Evolutionary conservation across 441 rosid genomes (phyloP), one percentile per base, ranked within the genome.

Genomic region (Gossypium schwendimanii): DNA sequence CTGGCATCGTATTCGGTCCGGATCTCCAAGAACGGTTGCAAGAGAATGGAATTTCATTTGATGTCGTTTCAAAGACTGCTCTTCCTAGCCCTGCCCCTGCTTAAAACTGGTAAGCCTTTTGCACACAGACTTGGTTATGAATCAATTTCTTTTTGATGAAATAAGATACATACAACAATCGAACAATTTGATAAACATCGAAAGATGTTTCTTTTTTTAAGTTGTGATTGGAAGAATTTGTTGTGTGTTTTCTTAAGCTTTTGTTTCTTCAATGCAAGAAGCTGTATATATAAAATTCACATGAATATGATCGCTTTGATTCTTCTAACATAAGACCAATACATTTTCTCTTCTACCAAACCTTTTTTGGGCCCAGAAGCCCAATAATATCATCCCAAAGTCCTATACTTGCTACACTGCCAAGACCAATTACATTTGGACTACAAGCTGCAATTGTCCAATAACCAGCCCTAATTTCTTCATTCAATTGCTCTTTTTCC

Each of bases 401-500:
- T 77, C 90, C 87, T 52, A 66, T 50, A 49, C 72, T 77, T 9
- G 84, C 82, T 0, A 76, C 78, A 70, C 65, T 63, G 31, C 81
- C 76, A 15, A 88, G 85, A 75, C 95, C 91, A 65, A 90, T 63
- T 14, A 89, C 89, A 63, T 18, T 83, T 12, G 92, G 84, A 86
- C 97, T 91, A 76, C 87, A 89, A 17, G 97, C 96, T 11, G 91
- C 97, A 0, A 89, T 76, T 0, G 85, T 85, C 97, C 96, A 91
- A 72, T 83, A 89, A 17, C 96, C 97, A 74, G 90, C 87, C 74
- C 70, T 81, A 3, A 88, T 90, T 81, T 91, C 97, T 70, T 91
- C 91, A 65, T 73, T 76, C 80, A 92, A 69, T 75, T 91, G 95
- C 45, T 84, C 91, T 20, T 76, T 86, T 12, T 86, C 92, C 98